Percentiles rank a stretch among this genome's conserved stretches.
phyloP scores from a whole-genome alignment of 2,329 filamentous ascomycete species.

The Colletotrichum coccodes region DNA sequence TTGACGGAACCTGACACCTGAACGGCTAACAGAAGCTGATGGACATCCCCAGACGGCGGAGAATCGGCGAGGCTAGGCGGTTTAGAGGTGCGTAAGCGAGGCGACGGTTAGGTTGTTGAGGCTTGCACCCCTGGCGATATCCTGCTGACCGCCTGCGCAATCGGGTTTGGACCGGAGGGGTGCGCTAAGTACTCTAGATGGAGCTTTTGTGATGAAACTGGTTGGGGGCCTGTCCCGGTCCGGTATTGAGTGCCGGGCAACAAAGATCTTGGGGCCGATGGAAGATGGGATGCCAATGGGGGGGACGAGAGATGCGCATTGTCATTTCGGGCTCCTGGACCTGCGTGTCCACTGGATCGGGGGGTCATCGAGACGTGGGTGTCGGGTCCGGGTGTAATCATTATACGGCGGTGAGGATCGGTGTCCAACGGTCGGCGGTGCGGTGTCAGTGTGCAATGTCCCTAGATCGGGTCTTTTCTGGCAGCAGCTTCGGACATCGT shows the following conservation, averaged over 20 bases:
- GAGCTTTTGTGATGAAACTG: neutral
- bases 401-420: conserved; percentile 23
- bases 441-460: conserved; percentile 10
- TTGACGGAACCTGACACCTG: conserved; percentile 5
- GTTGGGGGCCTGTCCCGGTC: neutral
- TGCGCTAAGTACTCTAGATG: neutral
- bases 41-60: conserved; percentile 29
- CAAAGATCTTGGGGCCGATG: conserved; percentile 14
- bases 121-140: conserved; percentile 25
- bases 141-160: conserved; percentile 26
- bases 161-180: conserved; percentile 11
- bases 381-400: conserved; percentile 25
- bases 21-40: conserved; percentile 20
- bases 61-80: conserved; percentile 30
- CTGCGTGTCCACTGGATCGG: neutral
- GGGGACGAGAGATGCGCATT: conserved; percentile 10
- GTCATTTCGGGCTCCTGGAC: conserved; percentile 7
- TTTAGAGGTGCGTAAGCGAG: conserved; percentile 33
- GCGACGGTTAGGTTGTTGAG: conserved; percentile 32
- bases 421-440: conserved; percentile 17
- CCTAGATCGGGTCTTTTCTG: neutral
- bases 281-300: conserved; percentile 20
- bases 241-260: conserved; percentile 7
- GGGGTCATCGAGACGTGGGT: conserved; percentile 9
- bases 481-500: conserved; percentile 21